Conservation (phyloP, 1,139 yeast species). For the Nakaseomyces delphensis region DNA sequence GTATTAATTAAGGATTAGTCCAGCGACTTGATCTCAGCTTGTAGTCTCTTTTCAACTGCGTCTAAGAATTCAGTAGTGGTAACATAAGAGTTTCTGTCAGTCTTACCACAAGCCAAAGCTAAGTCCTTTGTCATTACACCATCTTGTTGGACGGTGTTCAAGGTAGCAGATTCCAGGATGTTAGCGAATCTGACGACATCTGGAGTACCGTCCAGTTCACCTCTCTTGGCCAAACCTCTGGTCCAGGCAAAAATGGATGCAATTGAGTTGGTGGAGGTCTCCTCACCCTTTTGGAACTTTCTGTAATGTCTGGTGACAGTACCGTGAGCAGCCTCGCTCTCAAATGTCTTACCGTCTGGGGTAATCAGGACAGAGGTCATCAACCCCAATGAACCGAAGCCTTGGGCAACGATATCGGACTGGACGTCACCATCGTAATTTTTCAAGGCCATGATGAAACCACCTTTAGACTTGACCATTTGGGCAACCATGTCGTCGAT, state of each 20-base stretch:
- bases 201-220: slow-evolving; percentile 62
- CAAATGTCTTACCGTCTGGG: slow-evolving; percentile 80
- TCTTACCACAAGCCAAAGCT: slow-evolving; percentile 64
- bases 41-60: slow-evolving; percentile 48
- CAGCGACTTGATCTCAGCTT: slow-evolving; percentile 20
- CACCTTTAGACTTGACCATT: slow-evolving; percentile 79
- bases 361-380: slow-evolving; percentile 80
- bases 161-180: slow-evolving; percentile 55
- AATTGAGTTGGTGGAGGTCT: slow-evolving; percentile 75
- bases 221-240: slow-evolving; percentile 77
- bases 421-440: slow-evolving; percentile 85
- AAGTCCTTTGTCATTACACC: slow-evolving; percentile 78
- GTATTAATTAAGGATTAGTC: slow-evolving; percentile 11
- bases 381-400: slow-evolving; percentile 73
- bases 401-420: slow-evolving; percentile 80
- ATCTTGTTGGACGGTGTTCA: slow-evolving; percentile 63
- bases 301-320: slow-evolving; percentile 82
- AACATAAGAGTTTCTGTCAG: slow-evolving; percentile 57
- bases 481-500: slow-evolving; percentile 88
- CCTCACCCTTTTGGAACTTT: slow-evolving; percentile 77
- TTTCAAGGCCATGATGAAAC: slow-evolving; percentile 73
- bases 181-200: slow-evolving; percentile 63
- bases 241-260: slow-evolving; percentile 84
- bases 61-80: slow-evolving; percentile 70
- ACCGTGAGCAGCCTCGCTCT: slow-evolving; percentile 82